These are phyloP conservation scores for Candida piceae DNA, from an alignment of 805 yeast genomes.

Conservation along the genomic window DNA sequence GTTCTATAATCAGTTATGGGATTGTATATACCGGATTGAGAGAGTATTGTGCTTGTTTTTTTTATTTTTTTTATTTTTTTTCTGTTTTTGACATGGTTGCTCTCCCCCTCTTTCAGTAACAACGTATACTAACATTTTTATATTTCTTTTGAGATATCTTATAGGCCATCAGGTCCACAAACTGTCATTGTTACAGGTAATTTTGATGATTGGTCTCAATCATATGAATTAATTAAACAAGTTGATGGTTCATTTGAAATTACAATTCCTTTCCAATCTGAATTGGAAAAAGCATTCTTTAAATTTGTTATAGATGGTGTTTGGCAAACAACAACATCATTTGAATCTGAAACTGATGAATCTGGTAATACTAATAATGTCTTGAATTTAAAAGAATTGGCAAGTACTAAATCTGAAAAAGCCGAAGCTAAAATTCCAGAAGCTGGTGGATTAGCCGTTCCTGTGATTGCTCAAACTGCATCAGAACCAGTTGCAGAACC, in stretches of 20 bases:
- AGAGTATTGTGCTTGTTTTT: too few species aligned
- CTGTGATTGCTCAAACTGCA: slow-evolving; percentile 52
- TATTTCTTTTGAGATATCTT: neutral
- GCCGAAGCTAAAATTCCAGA: slow-evolving; percentile 36
- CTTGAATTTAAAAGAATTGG: slow-evolving; percentile 35
- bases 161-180: slow-evolving; percentile 32
- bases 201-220: slow-evolving; percentile 53
- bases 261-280: slow-evolving; percentile 26
- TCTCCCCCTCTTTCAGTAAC: too few species aligned
- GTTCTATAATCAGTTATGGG: too few species aligned
- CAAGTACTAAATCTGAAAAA: slow-evolving; percentile 25
- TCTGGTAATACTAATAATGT: slow-evolving; percentile 50
- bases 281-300: slow-evolving; percentile 31
- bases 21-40: too few species aligned
- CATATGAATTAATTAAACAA: slow-evolving; percentile 43
- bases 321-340: slow-evolving; percentile 42
- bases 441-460: slow-evolving; percentile 39
- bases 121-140: too few species aligned
- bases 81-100: too few species aligned
- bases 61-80: too few species aligned
- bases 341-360: slow-evolving; percentile 40
- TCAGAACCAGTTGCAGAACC: slow-evolving; percentile 41
- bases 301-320: slow-evolving; percentile 59
- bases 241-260: slow-evolving; percentile 31
- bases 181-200: slow-evolving; percentile 55